Evolutionary conservation across 352 stramenopile genomes (phyloP).

Genomic region (Detonula confervacea): DNA sequence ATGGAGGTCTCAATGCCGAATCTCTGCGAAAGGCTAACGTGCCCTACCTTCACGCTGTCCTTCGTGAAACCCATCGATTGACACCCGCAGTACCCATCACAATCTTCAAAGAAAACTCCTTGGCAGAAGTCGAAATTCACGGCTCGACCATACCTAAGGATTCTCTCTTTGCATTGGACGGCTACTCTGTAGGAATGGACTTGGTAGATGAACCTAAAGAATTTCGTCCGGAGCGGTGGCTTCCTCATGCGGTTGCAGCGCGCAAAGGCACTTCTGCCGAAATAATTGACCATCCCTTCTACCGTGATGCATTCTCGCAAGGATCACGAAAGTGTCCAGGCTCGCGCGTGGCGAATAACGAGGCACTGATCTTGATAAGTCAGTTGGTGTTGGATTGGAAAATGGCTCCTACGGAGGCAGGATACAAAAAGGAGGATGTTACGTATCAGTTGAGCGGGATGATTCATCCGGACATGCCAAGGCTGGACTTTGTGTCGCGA

Average conservation of each 20-base stretch:
- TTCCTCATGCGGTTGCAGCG: constrained; percentile 1
- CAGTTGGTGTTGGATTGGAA: neutral
- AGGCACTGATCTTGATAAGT: neutral
- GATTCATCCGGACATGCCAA: neutral
- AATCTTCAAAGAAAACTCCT: constrained; percentile 29
- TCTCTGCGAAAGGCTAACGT: constrained; percentile 16
- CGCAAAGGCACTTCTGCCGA: constrained; percentile 21
- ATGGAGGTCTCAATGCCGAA: constrained; percentile 28
- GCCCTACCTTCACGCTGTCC: constrained; percentile 31
- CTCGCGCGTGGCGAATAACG: neutral
- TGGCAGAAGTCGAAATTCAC: constrained; percentile 38
- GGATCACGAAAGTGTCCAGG: neutral
- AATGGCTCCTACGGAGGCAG: neutral
- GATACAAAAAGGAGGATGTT: neutral
- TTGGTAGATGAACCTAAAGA: constrained; percentile 4
- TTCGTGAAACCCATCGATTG: constrained; percentile 36
- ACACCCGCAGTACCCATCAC: constrained; percentile 22
- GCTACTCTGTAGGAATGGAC: constrained; percentile 12
- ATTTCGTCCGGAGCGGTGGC: constrained; percentile 12
- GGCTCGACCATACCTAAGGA: constrained; percentile 22
- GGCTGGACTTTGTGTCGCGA: neutral
- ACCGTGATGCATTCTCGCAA: neutral
- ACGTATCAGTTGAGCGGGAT: neutral
- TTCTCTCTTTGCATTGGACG: constrained; percentile 31
- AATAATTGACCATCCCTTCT: constrained; percentile 19